A percentile compares a stretch with the other conserved stretches of the same genome.
phyloP scores from a whole-genome alignment of 1,139 yeast genomes.

The Geotrichum reessii region DNA sequence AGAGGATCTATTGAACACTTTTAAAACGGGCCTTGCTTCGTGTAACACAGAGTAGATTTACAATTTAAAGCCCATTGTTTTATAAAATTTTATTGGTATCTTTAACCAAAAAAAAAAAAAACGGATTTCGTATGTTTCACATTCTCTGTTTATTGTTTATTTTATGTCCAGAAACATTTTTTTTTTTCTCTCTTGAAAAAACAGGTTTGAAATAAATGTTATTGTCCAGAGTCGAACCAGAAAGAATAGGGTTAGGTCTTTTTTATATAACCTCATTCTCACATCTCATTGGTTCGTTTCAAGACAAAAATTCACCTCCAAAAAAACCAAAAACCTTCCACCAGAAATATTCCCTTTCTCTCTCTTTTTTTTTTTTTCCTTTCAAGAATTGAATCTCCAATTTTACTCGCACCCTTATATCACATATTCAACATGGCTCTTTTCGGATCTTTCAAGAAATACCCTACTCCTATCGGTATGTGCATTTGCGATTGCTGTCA shows the following conservation, averaged over 20 bases:
- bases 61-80: neutral
- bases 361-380: conserved; percentile 1
- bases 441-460: conserved; percentile 36
- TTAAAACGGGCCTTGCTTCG: conserved; percentile 33
- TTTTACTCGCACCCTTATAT: neutral
- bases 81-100: too few species aligned
- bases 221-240: neutral
- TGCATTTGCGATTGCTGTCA: conserved; percentile 5
- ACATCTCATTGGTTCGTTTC: neutral
- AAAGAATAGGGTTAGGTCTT: neutral
- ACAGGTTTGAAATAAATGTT: conserved; percentile 8
- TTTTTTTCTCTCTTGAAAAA: neutral
- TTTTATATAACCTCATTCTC: neutral
- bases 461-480: conserved; percentile 43
- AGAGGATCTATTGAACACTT: conserved; percentile 38
- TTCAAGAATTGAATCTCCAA: neutral
- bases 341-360: neutral
- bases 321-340: neutral
- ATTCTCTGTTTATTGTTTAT: too few species aligned
- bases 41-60: conserved; percentile 1
- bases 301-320: neutral
- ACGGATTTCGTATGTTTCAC: too few species aligned
- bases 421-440: conserved; percentile 14
- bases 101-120: too few species aligned
- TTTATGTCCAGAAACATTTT: too few species aligned